Conservation (phyloP, 352 stramenopile species). For the Pythium periplocum region DNA sequence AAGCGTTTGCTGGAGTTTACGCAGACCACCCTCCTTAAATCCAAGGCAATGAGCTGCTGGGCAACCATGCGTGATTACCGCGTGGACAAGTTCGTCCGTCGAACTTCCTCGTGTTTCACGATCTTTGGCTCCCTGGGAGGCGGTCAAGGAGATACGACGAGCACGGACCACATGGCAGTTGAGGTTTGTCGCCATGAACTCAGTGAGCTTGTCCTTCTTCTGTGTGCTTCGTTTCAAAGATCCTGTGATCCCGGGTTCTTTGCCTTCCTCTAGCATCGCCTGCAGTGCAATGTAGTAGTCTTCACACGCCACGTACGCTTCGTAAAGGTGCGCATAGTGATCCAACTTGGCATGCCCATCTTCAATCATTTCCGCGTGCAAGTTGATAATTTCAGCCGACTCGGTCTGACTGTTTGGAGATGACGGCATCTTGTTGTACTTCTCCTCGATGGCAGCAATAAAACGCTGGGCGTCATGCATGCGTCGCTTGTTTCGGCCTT, state of each 20-base stretch:
- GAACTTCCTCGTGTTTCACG: constrained; percentile 10
- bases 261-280: constrained; percentile 64
- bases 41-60: constrained; percentile 71
- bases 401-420: constrained; percentile 24
- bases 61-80: constrained; percentile 76
- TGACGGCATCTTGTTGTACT: constrained; percentile 32
- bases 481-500: constrained; percentile 54
- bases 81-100: constrained; percentile 61
- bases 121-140: constrained; percentile 6
- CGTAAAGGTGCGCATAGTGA: constrained; percentile 56
- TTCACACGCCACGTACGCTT: constrained; percentile 59
- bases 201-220: constrained; percentile 80
- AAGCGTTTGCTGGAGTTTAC: constrained; percentile 45
- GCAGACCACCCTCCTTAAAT: constrained; percentile 82
- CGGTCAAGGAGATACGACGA: constrained; percentile 43
- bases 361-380: constrained; percentile 31
- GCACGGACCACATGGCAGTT: constrained; percentile 79
- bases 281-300: constrained; percentile 65
- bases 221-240: constrained; percentile 80
- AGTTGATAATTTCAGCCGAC: constrained; percentile 20
- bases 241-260: constrained; percentile 77
- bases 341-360: constrained; percentile 50
- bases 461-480: constrained; percentile 50
- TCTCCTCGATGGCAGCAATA: constrained; percentile 54
- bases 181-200: constrained; percentile 86